Percentiles rank a stretch among this genome's conserved stretches.
phyloP scores from a whole-genome alignment of 306 rosid species.

The Rosa persica region DNA sequence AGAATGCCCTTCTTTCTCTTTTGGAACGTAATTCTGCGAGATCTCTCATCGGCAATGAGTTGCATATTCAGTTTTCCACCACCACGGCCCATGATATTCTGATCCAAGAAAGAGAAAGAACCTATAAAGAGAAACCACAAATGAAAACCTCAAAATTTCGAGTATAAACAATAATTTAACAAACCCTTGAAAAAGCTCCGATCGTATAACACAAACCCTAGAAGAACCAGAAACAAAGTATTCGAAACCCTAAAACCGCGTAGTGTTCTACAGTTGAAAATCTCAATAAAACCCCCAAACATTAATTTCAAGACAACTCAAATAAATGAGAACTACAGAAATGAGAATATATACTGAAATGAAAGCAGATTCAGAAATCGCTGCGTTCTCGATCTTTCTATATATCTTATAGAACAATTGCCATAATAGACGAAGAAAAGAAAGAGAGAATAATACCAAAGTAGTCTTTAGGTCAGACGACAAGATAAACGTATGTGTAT shows the following conservation, averaged over 20 bases:
- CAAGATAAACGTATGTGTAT: neutral
- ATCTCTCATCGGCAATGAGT: neutral
- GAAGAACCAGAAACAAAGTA: neutral
- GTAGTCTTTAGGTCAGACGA: neutral
- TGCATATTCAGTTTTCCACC: conserved; percentile 19
- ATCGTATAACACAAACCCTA: neutral
- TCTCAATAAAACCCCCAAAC: neutral
- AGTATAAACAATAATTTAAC: neutral
- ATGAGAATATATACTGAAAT: neutral
- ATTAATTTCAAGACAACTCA: neutral
- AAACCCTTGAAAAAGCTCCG: neutral
- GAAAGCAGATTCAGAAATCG: neutral
- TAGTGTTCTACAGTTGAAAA: neutral
- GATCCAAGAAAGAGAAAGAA: neutral
- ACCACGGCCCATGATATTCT: conserved; percentile 20
- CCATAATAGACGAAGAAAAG: neutral
- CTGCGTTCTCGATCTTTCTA: neutral
- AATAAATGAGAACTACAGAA: neutral
- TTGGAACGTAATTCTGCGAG: conserved; percentile 8
- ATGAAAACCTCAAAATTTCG: neutral
- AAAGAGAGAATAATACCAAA: neutral
- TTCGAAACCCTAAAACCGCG: neutral
- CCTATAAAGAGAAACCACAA: neutral
- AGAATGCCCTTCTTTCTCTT: conserved; percentile 21
- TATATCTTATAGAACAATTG: neutral